These are phyloP conservation scores for Plasmodium billcollinsi DNA, from an alignment of 169 alveolate genomes.

Conservation along the genomic window DNA sequence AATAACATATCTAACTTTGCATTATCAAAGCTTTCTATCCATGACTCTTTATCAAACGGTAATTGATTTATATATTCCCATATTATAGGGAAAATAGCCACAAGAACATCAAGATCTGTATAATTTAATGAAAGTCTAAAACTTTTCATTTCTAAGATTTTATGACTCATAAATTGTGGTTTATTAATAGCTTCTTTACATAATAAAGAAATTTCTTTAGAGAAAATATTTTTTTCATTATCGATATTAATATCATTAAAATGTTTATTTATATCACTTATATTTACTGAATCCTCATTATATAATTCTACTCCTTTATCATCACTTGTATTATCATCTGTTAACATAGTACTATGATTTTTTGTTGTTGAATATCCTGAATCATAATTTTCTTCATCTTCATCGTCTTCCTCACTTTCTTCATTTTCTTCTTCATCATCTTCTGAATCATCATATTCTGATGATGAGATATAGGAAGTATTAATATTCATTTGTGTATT, in stretches of 20 bases:
- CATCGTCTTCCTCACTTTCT: slow-evolving; percentile 64
- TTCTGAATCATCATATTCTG: slow-evolving; percentile 37
- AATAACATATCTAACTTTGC: slow-evolving; percentile 56
- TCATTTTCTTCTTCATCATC: slow-evolving; percentile 53
- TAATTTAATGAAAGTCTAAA: slow-evolving; percentile 74
- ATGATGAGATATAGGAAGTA: background rate
- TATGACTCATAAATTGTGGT: slow-evolving; percentile 75
- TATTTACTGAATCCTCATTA: background rate
- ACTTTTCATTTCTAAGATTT: slow-evolving; percentile 75
- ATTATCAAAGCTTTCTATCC: slow-evolving; percentile 52
- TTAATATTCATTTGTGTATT: slow-evolving; percentile 18
- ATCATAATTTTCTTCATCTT: slow-evolving; percentile 36
- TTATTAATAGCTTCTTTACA: slow-evolving; percentile 75
- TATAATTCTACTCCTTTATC: slow-evolving; percentile 31
- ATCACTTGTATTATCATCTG: slow-evolving; percentile 18
- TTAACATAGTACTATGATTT: slow-evolving; percentile 15
- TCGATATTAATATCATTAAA: slow-evolving; percentile 28
- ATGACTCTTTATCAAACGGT: slow-evolving; percentile 64
- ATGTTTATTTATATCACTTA: slow-evolving; percentile 25
- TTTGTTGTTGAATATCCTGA: slow-evolving; percentile 44
- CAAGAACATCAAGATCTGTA: slow-evolving; percentile 62
- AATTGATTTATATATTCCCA: slow-evolving; percentile 57
- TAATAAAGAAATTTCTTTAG: slow-evolving; percentile 50
- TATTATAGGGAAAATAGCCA: slow-evolving; percentile 43
- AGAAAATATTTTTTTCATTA: slow-evolving; percentile 46